Base-by-base conservation (phyloP, 345 rosid genomes). In the Gynandropsis gynandra region DNA sequence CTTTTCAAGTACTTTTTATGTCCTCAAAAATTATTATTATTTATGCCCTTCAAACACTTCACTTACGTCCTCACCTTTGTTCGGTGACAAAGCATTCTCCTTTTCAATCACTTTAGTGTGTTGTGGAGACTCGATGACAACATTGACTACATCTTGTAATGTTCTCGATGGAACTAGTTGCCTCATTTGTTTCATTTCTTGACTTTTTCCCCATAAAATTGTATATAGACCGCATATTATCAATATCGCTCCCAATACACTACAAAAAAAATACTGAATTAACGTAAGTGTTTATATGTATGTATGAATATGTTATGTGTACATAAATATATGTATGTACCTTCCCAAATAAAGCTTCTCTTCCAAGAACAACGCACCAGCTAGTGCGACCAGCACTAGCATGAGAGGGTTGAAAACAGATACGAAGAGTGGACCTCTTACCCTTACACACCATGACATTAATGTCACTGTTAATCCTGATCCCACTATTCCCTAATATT, bases 121-220 rank as follows among this genome's bases (percentile, higher is more conserved):
- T n/a, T n/a, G n/a, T n/a, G n/a, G n/a, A n/a, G n/a, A n/a, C n/a
- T n/a, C n/a, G n/a, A n/a, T n/a, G n/a, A n/a, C n/a, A n/a, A n/a
- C n/a, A n/a, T n/a, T n/a, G n/a, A n/a, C n/a, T n/a, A n/a, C n/a
- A n/a, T n/a, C n/a, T n/a, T n/a, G n/a, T n/a, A n/a, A n/a, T n/a
- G n/a, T n/a, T n/a, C n/a, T n/a, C 1, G 15, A 56, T 11, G 15
- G 43, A 56, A 44, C 43, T 16, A 31, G 37, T 50, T 46, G 53
- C 59, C 55, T 61, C 52, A 20, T 64, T 67, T 76, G n/a, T n/a
- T n/a, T n/a, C n/a, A n/a, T n/a, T n/a, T n/a, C 85, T 24, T 62
- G 64, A 37, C 40, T n/a, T 42, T 80, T 68, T 4, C 76, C 78
- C 88, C 85, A 84, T n/a, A 74, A 39, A 51, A 81, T 85, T 24